Evolutionary conservation across 164 flowering plant genomes (phyloP), one percentile per base, ranked within the genome.

Genomic region (Tetrastigma voinierianum): DNA sequence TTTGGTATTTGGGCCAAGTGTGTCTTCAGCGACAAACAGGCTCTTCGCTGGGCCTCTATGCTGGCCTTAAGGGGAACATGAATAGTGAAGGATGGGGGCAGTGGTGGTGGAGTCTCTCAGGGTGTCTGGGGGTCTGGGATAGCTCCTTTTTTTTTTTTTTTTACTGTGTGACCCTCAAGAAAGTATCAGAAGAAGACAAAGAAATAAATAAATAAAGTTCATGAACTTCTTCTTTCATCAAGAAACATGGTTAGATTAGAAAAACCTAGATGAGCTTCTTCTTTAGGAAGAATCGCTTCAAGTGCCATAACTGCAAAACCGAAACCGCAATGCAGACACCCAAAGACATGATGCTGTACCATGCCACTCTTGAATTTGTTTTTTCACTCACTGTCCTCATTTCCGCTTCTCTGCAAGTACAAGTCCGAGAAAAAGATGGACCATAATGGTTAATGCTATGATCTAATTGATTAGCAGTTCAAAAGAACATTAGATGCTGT

Each of bases 221-320:
- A 10, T 23, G 19, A 51, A 51, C 15, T 53, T 69, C 52, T 61
- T 19, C 54, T 45, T 53, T 49, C 24, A 4, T 13, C 10, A 9
- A 62, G 51, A 64, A 64, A 12, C 14, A 44, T 46, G 57, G 19
- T 46, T 19, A 43, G 17, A 59, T 21, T 59, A 19, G 56, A 12
- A 47, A 19, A 48, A 54, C 66, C 76, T 85, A 94, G 40, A 94
- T 91, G 40, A 94, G 96, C n/a, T n/a, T n/a, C n/a, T n/a, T n/a
- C 80, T 90, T 91, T 56, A 76, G 86, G 70, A 94, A 94, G 77
- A 70, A 94, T n/a, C 77, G 82, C n/a, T n/a, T 90, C 84, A 94
- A 76, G 76, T 86, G 77, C 87, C 81, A 84, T 57, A 90, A 25
- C 72, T 94, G n/a, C 68, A 89, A 19, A 63, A 48, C 70, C 1